These are phyloP conservation scores for Podospora anserina DNA, from an alignment of 495 filamentous ascomycete species.

Conservation along the genomic window DNA sequence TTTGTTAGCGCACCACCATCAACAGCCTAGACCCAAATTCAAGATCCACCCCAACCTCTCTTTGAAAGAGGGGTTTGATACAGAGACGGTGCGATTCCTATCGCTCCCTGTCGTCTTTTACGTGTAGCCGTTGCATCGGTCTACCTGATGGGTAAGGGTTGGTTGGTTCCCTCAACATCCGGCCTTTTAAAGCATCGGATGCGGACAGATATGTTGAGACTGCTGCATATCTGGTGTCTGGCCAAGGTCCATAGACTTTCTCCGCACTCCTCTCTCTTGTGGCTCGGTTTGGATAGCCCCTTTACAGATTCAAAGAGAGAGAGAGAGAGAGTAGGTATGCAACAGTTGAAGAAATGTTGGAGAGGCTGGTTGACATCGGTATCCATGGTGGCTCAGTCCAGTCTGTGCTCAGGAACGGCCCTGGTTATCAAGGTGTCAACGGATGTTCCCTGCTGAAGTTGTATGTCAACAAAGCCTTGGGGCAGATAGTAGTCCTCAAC, in stretches of 20 bases:
- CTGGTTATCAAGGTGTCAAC: background rate
- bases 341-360: too few relatives aligned
- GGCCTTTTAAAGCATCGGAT: background rate
- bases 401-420: background rate
- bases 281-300: too few relatives aligned
- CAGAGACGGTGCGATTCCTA: background rate
- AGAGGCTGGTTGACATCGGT: too few relatives aligned
- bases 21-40: background rate
- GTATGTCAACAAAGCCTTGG: background rate
- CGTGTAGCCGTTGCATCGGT: background rate
- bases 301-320: too few relatives aligned
- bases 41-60: background rate
- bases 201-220: background rate
- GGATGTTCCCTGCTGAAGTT: background rate
- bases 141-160: background rate
- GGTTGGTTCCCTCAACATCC: background rate
- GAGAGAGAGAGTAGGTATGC: too few relatives aligned
- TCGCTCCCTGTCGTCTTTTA: background rate
- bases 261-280: too few relatives aligned
- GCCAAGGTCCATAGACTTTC: background rate
- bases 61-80: conserved; percentile 7
- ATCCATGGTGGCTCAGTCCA: background rate
- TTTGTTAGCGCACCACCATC: background rate
- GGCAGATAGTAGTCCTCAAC: background rate
- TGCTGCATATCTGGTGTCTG: background rate